Percentiles rank a stretch among this genome's conserved stretches.
These are phyloP conservation scores for Trichoderma koningiopsis DNA, from an alignment of 2,329 filamentous ascomycete species.

Conservation along the genomic window DNA sequence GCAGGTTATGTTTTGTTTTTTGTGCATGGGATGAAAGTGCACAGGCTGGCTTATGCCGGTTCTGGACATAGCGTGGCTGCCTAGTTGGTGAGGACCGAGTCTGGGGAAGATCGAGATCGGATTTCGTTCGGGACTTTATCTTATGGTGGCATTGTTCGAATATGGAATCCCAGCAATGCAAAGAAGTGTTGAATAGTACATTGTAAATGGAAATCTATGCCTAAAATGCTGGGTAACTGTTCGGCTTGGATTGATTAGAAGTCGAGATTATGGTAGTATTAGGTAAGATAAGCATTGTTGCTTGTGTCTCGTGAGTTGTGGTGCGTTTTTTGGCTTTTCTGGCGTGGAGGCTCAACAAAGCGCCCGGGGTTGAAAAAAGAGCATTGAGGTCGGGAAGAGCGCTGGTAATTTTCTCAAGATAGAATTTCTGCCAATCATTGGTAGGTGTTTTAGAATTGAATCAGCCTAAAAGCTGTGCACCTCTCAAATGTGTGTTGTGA, in stretches of 20 bases:
- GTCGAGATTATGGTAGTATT: neutral
- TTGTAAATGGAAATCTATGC: neutral
- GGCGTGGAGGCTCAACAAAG: constrained; percentile 7
- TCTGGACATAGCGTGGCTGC: constrained; percentile 19
- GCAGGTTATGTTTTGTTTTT: neutral
- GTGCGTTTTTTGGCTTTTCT: constrained; percentile 1
- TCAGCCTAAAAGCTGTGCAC: neutral
- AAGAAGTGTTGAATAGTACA: neutral
- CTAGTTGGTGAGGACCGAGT: constrained; percentile 12
- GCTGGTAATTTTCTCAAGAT: neutral
- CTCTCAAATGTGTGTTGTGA: neutral
- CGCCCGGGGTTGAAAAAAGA: neutral
- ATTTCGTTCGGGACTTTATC: neutral
- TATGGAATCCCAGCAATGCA: neutral
- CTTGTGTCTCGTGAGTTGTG: neutral
- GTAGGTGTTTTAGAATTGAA: neutral
- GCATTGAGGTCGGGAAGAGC: neutral
- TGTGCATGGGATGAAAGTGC: constrained; percentile 6
- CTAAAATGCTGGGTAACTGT: neutral
- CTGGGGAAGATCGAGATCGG: constrained; percentile 24
- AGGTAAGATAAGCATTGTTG: neutral
- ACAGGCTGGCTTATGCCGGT: constrained; percentile 12
- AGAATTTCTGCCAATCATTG: neutral
- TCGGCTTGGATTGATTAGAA: neutral
- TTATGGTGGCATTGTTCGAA: neutral